These are phyloP conservation scores for Epichloe hybrida DNA, from an alignment of 2,329 filamentous ascomycete genomes.

Conservation along the genomic window DNA sequence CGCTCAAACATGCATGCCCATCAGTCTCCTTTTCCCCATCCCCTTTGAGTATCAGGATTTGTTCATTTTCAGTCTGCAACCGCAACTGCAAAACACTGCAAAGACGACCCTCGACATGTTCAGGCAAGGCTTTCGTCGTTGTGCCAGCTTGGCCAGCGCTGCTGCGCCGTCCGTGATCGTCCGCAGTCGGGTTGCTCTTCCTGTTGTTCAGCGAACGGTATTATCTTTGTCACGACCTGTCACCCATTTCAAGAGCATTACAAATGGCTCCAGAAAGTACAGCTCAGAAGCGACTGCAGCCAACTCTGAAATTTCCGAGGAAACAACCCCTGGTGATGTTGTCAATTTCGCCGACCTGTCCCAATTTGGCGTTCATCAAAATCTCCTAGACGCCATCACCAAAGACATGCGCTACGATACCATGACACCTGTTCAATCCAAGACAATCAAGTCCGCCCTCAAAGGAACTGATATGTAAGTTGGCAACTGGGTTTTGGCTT, in stretches of 20 bases:
- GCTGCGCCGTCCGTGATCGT: slow-evolving; percentile 16
- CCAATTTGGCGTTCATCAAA: slow-evolving; percentile 41
- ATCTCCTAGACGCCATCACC: slow-evolving; percentile 55
- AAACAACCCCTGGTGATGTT: slow-evolving; percentile 14
- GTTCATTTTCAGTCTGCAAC: background rate
- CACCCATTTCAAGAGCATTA: slow-evolving; percentile 11
- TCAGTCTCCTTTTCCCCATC: background rate
- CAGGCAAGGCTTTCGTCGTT: slow-evolving; percentile 25
- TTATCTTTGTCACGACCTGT: slow-evolving; percentile 9
- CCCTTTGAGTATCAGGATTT: background rate
- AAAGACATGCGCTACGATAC: slow-evolving; percentile 59
- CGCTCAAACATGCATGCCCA: background rate
- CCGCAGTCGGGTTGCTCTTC: slow-evolving; percentile 15
- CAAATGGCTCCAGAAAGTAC: slow-evolving; percentile 21
- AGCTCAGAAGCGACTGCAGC: slow-evolving; percentile 24
- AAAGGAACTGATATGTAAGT: slow-evolving; percentile 72
- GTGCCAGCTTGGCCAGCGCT: slow-evolving; percentile 22
- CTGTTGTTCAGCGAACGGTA: slow-evolving; percentile 12
- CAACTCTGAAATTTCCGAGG: slow-evolving; percentile 6
- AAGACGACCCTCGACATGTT: slow-evolving; percentile 16
- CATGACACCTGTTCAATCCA: slow-evolving; percentile 87
- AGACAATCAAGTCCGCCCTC: slow-evolving; percentile 69
- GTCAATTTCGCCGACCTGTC: slow-evolving; percentile 31
- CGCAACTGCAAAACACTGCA: background rate
- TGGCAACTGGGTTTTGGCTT: background rate